Evolutionary conservation across 352 stramenopile species (phyloP).

Genomic region (Achlya hypogyna): DNA sequence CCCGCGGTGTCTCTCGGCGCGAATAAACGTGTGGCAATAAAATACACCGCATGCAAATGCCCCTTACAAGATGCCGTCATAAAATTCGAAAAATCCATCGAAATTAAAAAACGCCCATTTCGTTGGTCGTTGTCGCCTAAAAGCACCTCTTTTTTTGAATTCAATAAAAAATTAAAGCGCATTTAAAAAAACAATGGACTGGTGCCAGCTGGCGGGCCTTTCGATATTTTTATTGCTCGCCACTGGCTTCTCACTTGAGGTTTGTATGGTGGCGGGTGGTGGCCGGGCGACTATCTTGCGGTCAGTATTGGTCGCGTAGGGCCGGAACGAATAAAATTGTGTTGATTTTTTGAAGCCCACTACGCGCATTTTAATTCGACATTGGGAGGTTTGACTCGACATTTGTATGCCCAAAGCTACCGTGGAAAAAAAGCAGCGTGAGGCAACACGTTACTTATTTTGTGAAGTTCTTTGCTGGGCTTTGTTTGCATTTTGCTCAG

Average conservation of each 20-base stretch:
- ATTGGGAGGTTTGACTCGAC: neutral
- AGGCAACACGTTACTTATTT: slow-evolving; percentile 17
- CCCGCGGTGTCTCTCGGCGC: no score
- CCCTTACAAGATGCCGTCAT: neutral
- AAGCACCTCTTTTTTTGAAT: no score
- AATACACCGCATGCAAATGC: neutral
- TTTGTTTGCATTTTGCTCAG: slow-evolving; percentile 15
- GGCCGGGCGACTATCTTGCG: no score
- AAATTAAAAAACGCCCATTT: neutral
- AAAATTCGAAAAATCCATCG: neutral
- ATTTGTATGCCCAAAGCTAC: neutral
- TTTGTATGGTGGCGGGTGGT: neutral
- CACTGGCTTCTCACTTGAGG: neutral
- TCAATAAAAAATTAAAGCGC: neutral
- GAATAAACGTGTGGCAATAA: no score
- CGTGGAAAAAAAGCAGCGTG: neutral
- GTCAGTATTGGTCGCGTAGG: no score
- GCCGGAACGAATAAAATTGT: neutral
- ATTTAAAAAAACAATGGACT: neutral
- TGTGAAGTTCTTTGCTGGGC: slow-evolving; percentile 17
- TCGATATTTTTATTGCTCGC: slow-evolving; percentile 1
- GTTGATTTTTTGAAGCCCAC: neutral
- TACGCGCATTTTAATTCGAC: neutral
- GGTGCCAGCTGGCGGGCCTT: neutral
- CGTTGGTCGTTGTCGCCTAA: neutral